These are phyloP conservation scores for Xylaria digitata DNA, from an alignment of 2,329 filamentous ascomycete species.

Conservation along the genomic window DNA sequence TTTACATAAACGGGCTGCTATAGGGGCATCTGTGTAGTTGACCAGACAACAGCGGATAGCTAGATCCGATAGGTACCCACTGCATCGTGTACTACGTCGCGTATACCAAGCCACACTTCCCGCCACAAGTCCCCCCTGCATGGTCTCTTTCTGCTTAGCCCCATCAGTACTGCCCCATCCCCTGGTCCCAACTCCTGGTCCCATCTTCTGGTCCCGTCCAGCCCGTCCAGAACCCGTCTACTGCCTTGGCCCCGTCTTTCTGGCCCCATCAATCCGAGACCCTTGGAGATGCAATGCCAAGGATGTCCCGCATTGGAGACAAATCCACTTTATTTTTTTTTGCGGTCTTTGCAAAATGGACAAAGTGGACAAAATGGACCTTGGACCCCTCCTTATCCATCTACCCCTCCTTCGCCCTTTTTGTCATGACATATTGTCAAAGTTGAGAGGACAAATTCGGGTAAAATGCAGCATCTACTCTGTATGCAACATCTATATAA, in stretches of 20 bases:
- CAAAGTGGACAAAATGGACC: conserved; percentile 1
- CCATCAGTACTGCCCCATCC: too few species aligned
- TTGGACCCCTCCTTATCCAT: not conserved
- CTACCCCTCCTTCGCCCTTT: conserved; percentile 19
- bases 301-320: conserved; percentile 29
- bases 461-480: not conserved
- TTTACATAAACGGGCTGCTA: conserved; percentile 10
- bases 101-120: conserved; percentile 24
- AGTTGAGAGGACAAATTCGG: not conserved
- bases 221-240: too few species aligned
- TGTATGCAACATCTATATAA: not conserved
- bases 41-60: conserved; percentile 13
- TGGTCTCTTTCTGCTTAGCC: not conserved
- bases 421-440: conserved; percentile 17
- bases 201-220: too few species aligned
- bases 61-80: too few species aligned
- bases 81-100: too few species aligned
- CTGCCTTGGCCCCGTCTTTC: not conserved
- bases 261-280: conserved; percentile 21
- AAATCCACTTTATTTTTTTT: conserved; percentile 20
- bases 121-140: conserved; percentile 1
- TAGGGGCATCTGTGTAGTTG: not conserved
- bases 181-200: too few species aligned
- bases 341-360: not conserved
- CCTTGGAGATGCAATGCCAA: conserved; percentile 25